A percentile compares a stretch with the other conserved stretches of the same genome.
Conservation (phyloP, 805 yeast species). For the Nakazawaea peltata region DNA sequence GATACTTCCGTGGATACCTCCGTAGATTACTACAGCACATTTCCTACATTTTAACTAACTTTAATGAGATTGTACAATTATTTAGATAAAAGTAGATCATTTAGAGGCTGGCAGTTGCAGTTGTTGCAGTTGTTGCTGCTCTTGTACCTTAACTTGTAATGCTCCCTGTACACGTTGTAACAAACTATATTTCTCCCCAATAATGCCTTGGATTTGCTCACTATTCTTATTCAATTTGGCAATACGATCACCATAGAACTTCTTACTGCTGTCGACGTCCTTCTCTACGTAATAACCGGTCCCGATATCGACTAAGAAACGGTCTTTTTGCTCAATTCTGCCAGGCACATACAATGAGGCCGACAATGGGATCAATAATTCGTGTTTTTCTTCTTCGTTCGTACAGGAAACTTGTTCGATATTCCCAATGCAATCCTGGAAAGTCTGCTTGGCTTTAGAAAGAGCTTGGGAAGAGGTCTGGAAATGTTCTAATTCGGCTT, state of each 20-base stretch:
- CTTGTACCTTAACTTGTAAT: conserved; percentile 43
- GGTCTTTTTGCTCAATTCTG: conserved; percentile 49
- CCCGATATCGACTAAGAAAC: conserved; percentile 87
- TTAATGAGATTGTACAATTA: not conserved
- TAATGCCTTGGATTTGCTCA: conserved; percentile 62
- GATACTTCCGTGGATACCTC: too few species aligned
- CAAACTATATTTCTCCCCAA: conserved; percentile 63
- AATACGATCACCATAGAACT: conserved; percentile 68
- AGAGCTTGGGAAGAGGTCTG: conserved; percentile 78
- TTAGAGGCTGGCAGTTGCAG: not conserved
- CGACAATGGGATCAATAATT: conserved; percentile 79
- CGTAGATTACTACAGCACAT: too few species aligned
- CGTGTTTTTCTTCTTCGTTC: conserved; percentile 28
- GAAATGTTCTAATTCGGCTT: conserved; percentile 80
- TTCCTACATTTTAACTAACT: too few species aligned
- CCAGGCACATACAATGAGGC: conserved; percentile 90
- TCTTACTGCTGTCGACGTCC: conserved; percentile 51
- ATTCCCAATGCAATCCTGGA: conserved; percentile 70
- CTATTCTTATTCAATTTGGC: conserved; percentile 66
- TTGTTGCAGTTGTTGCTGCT: conserved; percentile 26
- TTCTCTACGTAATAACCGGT: conserved; percentile 94
- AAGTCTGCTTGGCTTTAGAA: conserved; percentile 72
- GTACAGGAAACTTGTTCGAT: conserved; percentile 48
- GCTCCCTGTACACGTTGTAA: conserved; percentile 54
- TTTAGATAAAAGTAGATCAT: not conserved